phyloP scores from a whole-genome alignment of 805 yeast species.

The Tanozyma kutaoensis region DNA sequence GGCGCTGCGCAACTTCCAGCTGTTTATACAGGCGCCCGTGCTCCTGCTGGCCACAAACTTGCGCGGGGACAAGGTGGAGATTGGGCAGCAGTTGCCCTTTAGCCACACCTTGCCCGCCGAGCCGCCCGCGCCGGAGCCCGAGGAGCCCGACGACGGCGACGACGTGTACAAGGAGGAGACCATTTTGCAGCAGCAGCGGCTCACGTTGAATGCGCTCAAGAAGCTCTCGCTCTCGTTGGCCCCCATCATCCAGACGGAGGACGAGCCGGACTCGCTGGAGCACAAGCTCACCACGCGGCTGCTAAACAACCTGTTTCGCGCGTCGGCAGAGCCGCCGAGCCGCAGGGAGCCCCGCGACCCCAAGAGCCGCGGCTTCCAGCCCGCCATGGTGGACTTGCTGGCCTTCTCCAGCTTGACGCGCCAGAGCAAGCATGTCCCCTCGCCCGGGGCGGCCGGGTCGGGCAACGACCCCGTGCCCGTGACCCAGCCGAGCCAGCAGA shows the following conservation, averaged over 20 bases:
- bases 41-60: constrained; percentile 21
- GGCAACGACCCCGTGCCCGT: no score
- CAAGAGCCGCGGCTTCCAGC: constrained; percentile 22
- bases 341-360: no score
- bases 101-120: constrained; percentile 6
- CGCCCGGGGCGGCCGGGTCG: no score
- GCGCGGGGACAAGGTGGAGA: constrained; percentile 19
- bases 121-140: neutral
- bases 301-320: constrained; percentile 2
- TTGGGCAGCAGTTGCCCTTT: constrained; percentile 30
- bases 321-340: no score
- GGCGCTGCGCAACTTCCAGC: constrained; percentile 21
- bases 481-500: no score
- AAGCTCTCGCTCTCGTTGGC: constrained; percentile 28
- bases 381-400: constrained; percentile 32
- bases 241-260: constrained; percentile 18
- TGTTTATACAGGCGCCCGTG: constrained; percentile 33
- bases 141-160: constrained; percentile 6
- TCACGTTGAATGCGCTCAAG: constrained; percentile 29
- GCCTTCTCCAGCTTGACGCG: constrained; percentile 30
- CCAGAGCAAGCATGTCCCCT: constrained; percentile 14
- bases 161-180: constrained; percentile 20
- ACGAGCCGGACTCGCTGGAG: constrained; percentile 6
- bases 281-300: constrained; percentile 3
- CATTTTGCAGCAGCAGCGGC: constrained; percentile 25